phyloP scores from a whole-genome alignment of 2,329 filamentous ascomycete species.

The Aschersonia sp. region DNA sequence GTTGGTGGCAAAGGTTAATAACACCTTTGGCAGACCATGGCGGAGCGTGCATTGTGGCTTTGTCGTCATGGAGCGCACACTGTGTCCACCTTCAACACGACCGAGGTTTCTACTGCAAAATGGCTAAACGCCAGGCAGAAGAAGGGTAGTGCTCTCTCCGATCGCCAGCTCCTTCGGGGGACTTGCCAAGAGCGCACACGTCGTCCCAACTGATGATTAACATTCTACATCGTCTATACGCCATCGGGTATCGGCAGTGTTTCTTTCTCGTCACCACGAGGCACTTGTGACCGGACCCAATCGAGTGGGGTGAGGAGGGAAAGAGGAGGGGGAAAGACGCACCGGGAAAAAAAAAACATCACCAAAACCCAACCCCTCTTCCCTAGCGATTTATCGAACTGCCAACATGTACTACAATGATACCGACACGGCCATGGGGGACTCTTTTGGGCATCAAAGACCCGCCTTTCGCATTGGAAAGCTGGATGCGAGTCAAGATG shows the following conservation, averaged over 20 bases:
- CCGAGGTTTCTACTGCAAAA: no score
- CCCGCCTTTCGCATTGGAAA: constrained; percentile 56
- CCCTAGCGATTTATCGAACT: not conserved
- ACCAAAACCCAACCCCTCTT: not conserved
- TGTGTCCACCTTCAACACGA: not conserved
- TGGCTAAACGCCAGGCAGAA: no score
- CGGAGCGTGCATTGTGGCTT: no score
- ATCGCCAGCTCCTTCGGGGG: not conserved
- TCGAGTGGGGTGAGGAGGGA: not conserved
- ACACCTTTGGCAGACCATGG: no score
- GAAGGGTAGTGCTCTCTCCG: not conserved
- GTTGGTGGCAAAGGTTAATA: no score
- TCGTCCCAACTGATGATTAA: no score
- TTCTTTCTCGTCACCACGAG: not conserved
- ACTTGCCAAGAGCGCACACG: not conserved
- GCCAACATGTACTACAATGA: constrained; percentile 11
- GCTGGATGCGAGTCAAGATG: constrained; percentile 50
- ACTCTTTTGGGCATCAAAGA: constrained; percentile 15
- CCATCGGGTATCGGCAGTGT: no score
- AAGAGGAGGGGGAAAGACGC: not conserved
- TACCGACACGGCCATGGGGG: constrained; percentile 9
- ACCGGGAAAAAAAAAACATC: not conserved
- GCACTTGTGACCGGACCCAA: not conserved
- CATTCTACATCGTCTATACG: no score
- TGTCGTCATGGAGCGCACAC: not conserved